Base-by-base conservation (phyloP, 108 stramenopile species). In the Conticribra guillardii region DNA sequence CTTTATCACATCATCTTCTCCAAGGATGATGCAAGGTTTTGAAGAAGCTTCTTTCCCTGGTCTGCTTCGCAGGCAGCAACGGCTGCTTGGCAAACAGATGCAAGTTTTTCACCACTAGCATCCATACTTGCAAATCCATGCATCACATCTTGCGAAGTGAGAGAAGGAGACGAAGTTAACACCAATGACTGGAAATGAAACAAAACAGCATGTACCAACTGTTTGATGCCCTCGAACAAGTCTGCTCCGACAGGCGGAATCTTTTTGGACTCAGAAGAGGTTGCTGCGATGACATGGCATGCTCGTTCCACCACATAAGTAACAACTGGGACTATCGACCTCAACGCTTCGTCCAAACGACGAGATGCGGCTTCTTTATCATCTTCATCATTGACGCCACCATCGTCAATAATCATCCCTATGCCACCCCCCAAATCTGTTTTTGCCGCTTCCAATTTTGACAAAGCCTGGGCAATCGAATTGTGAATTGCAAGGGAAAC, bases 241-340 rank as follows among this genome's bases (percentile, higher is more conserved):
- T 71, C 65, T 14, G 65, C 77, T 27, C 64, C 64, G 2, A 45
- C 57, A 27, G 56, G 5, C 16, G 77, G 59, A 15, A 71, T 60
- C 59, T 71, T 71, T 26, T 67, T 79, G 11, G 37, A 9, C 11
- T 60, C 51, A 0, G 62, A 48, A 31, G 33, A 29, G 29, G 49
- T 54, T 21, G 52, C 41, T 22, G 75, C 33, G n/a, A 89, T 53
- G 0, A 87, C 32, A 23, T 61, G 65, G 41, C 80, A 83, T 4
- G 71, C 86, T 49, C 84, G 80, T 32, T 76, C 75, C 18, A 74
- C 62, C 23, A 78, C 69, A 58, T 83, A 87, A 7, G 72, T 62
- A 14, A 89, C 31, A 14, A 79, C 34, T 48, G 79, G 66, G 0
- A 62, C 79, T 19, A 59, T 24, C 15, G 54, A 24, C 46, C 75